Evolutionary conservation across 1,284 basidiomycete species (phyloP).

Genomic region (Puccinia hordei): DNA sequence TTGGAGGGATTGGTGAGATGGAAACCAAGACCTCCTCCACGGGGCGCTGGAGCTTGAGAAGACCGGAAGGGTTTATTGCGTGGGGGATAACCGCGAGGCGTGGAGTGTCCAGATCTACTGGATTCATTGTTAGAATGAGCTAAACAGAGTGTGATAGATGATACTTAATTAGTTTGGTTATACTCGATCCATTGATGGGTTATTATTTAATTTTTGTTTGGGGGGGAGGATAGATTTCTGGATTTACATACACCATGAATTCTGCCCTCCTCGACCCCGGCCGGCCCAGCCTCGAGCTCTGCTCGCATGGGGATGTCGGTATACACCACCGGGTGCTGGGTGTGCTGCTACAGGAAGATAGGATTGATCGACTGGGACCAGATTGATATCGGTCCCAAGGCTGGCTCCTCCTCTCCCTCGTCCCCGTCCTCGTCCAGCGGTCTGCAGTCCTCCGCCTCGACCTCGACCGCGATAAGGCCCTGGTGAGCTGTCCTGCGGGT

Average conservation of each 20-base stretch:
- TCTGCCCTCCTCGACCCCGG: conserved; percentile 14
- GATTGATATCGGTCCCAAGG: conserved; percentile 11
- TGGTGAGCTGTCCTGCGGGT: background rate
- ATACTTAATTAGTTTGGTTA: no score
- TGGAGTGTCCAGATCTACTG: conserved; percentile 5
- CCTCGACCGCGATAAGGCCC: conserved; percentile 3
- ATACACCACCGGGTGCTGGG: background rate
- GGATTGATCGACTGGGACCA: background rate
- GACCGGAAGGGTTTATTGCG: background rate
- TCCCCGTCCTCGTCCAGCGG: background rate
- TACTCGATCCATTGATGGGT: no score
- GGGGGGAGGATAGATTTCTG: no score
- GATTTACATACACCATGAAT: conserved; percentile 17
- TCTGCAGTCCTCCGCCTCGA: background rate
- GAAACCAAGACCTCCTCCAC: conserved; percentile 9
- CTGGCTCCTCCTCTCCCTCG: conserved; percentile 4
- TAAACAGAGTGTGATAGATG: background rate
- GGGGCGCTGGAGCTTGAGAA: background rate
- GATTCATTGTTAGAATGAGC: background rate
- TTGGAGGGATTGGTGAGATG: background rate
- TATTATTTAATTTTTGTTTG: no score
- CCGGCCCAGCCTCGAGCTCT: background rate
- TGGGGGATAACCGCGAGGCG: conserved; percentile 9
- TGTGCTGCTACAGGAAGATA: background rate
- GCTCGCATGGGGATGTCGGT: conserved; percentile 7